phyloP scores from a whole-genome alignment of 495 filamentous ascomycete species.

The Letharia columbiana region DNA sequence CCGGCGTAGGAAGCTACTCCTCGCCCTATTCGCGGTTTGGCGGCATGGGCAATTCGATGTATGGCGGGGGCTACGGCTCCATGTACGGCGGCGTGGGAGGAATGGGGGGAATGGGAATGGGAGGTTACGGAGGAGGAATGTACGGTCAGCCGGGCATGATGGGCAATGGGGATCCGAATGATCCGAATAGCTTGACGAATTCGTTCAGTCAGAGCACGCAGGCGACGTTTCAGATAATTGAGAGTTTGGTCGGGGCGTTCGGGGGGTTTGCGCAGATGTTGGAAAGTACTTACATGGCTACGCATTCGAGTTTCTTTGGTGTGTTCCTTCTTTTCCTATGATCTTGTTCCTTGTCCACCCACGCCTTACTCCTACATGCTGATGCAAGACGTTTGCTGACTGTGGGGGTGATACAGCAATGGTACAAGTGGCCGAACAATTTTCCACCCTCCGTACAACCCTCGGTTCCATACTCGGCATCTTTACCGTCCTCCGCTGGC shows the following conservation, averaged over 20 bases:
- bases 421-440: conserved; percentile 96
- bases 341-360: not conserved
- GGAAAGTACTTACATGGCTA: conserved; percentile 99
- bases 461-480: conserved; percentile 91
- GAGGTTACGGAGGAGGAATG: conserved; percentile 50
- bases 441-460: conserved; percentile 86
- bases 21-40: conserved; percentile 63
- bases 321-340: conserved; percentile 32
- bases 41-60: conserved; percentile 51
- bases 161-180: conserved; percentile 62
- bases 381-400: conserved; percentile 9
- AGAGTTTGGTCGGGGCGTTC: conserved; percentile 96
- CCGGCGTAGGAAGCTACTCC: conserved; percentile 44
- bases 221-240: conserved; percentile 98
- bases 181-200: conserved; percentile 85
- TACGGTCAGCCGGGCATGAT: conserved; percentile 42
- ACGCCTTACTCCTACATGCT: conserved; percentile 5
- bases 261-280: conserved; percentile 99
- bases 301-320: conserved; percentile 98
- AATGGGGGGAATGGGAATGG: conserved; percentile 38
- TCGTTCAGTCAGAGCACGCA: conserved; percentile 86
- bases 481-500: conserved; percentile 91
- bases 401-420: conserved; percentile 53
- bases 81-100: conserved; percentile 53
- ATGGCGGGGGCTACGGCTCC: conserved; percentile 40